These are phyloP conservation scores for Hymenoscyphus fraxineus DNA, from an alignment of 2,329 filamentous ascomycete species.

Conservation along the genomic window DNA sequence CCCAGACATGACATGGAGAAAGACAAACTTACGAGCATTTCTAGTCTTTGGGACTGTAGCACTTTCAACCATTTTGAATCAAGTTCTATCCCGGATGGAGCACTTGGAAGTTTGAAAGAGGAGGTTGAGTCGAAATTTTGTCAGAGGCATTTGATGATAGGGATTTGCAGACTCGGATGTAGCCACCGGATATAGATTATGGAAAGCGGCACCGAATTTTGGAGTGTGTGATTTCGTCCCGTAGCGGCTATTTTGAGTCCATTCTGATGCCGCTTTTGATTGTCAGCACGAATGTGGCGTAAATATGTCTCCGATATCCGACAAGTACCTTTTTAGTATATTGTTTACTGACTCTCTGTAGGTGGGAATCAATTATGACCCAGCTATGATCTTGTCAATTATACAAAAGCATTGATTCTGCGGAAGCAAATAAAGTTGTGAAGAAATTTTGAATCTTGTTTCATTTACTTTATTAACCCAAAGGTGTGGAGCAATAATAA, in stretches of 20 bases:
- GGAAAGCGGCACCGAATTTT: not conserved
- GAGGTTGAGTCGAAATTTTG: not conserved
- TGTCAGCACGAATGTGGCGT: not conserved
- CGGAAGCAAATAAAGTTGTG: no score
- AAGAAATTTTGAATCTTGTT: no score
- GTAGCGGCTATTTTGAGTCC: no score
- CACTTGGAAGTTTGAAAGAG: not conserved
- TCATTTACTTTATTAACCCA: no score
- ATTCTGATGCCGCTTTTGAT: not conserved
- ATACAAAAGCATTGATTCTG: no score
- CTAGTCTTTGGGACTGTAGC: constrained; percentile 18
- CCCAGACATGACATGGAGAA: not conserved
- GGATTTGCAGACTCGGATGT: not conserved
- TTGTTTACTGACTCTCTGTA: no score
- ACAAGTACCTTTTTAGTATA: no score
- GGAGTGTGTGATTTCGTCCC: no score
- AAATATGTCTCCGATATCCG: not conserved
- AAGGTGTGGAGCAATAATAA: no score
- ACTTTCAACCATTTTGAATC: constrained; percentile 4
- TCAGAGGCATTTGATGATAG: not conserved
- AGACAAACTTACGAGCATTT: constrained; percentile 25
- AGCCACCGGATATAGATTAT: not conserved
- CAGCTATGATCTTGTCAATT: not conserved
- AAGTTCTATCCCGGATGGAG: not conserved
- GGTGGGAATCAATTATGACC: not conserved